These are phyloP conservation scores for Leavenworthia alabamica DNA, from an alignment of 345 rosid genomes.

Conservation along the genomic window DNA sequence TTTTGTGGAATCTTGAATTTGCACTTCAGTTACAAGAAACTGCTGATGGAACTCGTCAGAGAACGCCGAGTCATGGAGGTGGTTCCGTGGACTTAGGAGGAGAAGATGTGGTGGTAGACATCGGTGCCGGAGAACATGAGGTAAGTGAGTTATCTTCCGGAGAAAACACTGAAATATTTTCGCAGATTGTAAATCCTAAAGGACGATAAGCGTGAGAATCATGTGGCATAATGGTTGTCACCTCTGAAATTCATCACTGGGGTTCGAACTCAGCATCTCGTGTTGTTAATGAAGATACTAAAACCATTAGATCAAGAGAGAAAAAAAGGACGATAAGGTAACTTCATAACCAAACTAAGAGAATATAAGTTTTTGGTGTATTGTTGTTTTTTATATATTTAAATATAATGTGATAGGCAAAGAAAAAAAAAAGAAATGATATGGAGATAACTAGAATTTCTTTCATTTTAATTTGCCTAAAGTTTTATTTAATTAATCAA, in stretches of 20 bases:
- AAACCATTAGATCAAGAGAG: too few relatives aligned
- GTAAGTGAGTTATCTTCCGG: conserved; percentile 20
- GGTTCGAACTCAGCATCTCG: too few relatives aligned
- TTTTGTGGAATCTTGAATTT: conserved; percentile 70
- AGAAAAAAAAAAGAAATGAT: too few relatives aligned
- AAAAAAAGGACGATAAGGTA: too few relatives aligned
- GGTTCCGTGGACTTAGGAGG: conserved; percentile 15
- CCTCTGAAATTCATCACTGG: too few relatives aligned
- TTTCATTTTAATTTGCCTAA: background rate
- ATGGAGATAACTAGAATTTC: conserved; percentile 3
- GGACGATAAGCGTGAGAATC: too few relatives aligned
- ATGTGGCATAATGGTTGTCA: too few relatives aligned
- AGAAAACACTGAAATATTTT: conserved; percentile 38
- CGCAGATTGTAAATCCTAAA: conserved; percentile 57
- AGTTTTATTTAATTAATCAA: background rate
- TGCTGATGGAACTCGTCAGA: conserved; percentile 24
- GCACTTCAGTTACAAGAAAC: conserved; percentile 54
- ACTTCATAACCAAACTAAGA: background rate
- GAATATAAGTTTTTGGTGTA: background rate
- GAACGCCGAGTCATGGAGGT: conserved; percentile 13
- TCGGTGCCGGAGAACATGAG: conserved; percentile 25
- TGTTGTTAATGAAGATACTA: too few relatives aligned
- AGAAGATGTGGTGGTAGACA: conserved; percentile 24
- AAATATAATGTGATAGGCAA: too few relatives aligned
- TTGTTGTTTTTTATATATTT: background rate